Percentiles rank a stretch among this genome's conserved stretches.
Conservation (phyloP, 2,329 filamentous ascomycete genomes). For the Chrysosporium queenslandicum region DNA sequence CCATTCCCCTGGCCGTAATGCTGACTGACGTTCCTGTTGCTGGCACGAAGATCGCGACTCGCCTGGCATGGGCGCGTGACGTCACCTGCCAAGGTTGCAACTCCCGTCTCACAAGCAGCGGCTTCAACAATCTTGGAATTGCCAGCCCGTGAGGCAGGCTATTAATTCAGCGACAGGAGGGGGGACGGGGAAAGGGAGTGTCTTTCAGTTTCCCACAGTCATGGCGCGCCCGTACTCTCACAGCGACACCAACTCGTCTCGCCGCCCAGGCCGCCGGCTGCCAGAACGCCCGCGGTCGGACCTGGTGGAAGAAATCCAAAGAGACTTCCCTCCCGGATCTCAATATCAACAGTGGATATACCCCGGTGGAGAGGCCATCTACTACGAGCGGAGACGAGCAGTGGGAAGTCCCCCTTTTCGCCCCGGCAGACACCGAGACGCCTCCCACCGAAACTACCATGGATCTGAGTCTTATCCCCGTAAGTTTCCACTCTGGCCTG, state of each 20-base stretch:
- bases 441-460: neutral
- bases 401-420: neutral
- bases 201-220: too few relatives aligned
- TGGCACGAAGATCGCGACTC: too few relatives aligned
- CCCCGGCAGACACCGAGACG: neutral
- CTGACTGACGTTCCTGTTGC: too few relatives aligned
- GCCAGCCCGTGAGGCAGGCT: too few relatives aligned
- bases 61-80: too few relatives aligned
- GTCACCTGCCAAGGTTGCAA: too few relatives aligned
- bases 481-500: neutral
- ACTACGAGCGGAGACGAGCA: constrained; percentile 3
- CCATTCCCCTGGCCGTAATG: too few relatives aligned
- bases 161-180: too few relatives aligned
- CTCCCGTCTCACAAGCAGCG: too few relatives aligned
- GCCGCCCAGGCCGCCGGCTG: neutral
- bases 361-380: neutral
- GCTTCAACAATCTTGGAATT: too few relatives aligned
- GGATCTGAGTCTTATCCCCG: neutral
- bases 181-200: neutral
- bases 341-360: neutral
- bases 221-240: neutral
- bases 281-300: constrained; percentile 37
- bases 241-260: neutral
- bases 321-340: constrained; percentile 70
- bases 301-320: constrained; percentile 69